Percentiles rank a stretch among this genome's conserved stretches.
Conservation (phyloP, 2,329 filamentous ascomycete species). For the Trichoderma sp. region DNA sequence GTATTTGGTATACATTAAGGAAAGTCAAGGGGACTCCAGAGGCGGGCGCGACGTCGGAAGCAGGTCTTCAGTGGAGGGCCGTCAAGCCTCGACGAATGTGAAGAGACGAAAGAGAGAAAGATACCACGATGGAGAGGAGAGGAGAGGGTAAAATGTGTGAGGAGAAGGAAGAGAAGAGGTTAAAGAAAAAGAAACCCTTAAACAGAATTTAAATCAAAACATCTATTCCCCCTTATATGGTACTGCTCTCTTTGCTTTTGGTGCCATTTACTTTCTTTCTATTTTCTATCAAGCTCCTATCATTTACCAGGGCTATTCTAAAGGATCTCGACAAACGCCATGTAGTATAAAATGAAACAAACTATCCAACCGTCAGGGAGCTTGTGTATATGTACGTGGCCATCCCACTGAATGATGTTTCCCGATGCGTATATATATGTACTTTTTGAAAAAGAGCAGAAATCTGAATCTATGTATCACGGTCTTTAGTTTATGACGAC, state of each 20-base stretch:
- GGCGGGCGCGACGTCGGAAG: constrained; percentile 7
- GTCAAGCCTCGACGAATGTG: background rate
- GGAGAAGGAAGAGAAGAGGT: background rate
- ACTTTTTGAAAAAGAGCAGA: background rate
- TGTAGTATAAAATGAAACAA: background rate
- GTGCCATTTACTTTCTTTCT: background rate
- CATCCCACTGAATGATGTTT: background rate
- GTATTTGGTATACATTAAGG: constrained; percentile 4
- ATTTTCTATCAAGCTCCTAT: background rate
- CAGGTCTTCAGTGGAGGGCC: constrained; percentile 18
- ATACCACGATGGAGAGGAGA: constrained; percentile 15
- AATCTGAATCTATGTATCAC: background rate
- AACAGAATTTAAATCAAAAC: constrained; percentile 4
- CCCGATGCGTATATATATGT: background rate
- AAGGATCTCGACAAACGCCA: constrained; percentile 1
- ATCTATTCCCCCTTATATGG: background rate
- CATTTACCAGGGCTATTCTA: background rate
- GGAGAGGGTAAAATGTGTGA: background rate
- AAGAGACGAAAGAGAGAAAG: constrained; percentile 15
- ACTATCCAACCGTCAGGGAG: background rate
- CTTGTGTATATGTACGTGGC: constrained; percentile 4
- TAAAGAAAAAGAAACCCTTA: background rate
- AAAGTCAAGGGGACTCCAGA: background rate
- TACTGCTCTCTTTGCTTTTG: background rate
- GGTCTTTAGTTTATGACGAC: constrained; percentile 26